Evolutionary conservation across 164 flowering plant species (phyloP).

Genomic region (Vitis riparia): DNA sequence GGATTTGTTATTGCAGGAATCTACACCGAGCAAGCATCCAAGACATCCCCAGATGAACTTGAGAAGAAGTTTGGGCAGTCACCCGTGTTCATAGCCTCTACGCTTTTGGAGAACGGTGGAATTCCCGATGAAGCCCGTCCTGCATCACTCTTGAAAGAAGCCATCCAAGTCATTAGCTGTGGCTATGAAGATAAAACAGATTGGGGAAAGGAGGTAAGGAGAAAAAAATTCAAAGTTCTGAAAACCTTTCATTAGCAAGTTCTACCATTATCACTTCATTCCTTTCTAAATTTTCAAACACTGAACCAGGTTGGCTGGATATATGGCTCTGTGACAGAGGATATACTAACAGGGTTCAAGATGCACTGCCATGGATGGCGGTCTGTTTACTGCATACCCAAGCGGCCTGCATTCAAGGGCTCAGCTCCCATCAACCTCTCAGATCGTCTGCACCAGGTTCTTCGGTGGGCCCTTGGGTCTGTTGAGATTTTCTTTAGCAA

Average conservation of each 20-base stretch:
- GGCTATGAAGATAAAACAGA: conserved; percentile 64
- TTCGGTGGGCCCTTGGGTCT: background rate
- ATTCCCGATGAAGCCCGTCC: conserved; percentile 32
- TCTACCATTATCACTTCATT: background rate
- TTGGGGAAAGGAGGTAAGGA: conserved; percentile 53
- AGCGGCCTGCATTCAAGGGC: background rate
- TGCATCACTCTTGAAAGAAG: conserved; percentile 40
- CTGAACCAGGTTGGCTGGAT: conserved; percentile 7
- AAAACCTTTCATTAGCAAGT: background rate
- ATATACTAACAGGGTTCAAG: no score
- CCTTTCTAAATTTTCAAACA: background rate
- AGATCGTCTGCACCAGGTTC: background rate
- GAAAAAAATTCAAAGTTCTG: background rate
- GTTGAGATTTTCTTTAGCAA: no score
- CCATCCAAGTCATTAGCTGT: conserved; percentile 58
- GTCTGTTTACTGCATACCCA: background rate
- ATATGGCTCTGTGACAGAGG: background rate
- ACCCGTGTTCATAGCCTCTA: conserved; percentile 48
- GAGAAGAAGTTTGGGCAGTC: conserved; percentile 59
- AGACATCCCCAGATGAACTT: conserved; percentile 37
- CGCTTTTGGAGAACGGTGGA: conserved; percentile 49
- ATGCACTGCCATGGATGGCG: background rate
- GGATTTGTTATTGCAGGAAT: conserved; percentile 27
- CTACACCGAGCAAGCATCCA: conserved; percentile 30
- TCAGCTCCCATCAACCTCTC: background rate